Evolutionary conservation across 2,329 filamentous ascomycete species (phyloP).

Genomic region (Laburnicola sp.): DNA sequence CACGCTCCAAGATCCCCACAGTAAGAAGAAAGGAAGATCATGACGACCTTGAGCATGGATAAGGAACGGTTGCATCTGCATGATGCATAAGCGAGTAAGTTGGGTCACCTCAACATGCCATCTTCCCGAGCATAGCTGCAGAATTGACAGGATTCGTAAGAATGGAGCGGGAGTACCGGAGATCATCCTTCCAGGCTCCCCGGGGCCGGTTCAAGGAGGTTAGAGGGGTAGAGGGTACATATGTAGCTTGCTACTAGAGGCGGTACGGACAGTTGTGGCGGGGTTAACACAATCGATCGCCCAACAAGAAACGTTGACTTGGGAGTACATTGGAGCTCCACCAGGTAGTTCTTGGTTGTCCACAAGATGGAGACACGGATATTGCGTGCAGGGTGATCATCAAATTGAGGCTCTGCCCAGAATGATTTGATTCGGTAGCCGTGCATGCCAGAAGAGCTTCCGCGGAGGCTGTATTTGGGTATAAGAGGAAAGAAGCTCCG

Average conservation of each 20-base stretch:
- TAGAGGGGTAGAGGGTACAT: not conserved
- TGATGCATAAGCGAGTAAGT: conserved; percentile 22
- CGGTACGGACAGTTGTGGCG: not conserved
- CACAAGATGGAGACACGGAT: not conserved
- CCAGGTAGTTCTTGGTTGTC: not conserved
- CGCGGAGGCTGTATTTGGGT: not conserved
- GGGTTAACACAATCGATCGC: not conserved
- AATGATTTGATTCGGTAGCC: not conserved
- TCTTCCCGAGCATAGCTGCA: not conserved
- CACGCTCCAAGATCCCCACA: conserved; percentile 23
- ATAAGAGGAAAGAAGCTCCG: not conserved
- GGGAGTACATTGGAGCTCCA: conserved; percentile 2
- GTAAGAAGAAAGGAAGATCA: conserved; percentile 17
- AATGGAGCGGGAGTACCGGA: not conserved
- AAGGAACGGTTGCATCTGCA: conserved; percentile 13
- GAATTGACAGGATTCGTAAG: not conserved
- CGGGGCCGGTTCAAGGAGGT: not conserved
- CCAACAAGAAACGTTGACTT: conserved; percentile 1
- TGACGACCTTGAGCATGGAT: conserved; percentile 19
- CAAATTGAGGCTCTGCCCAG: conserved; percentile 1
- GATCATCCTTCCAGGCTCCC: not conserved
- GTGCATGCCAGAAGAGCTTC: conserved; percentile 1
- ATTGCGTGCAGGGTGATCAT: conserved; percentile 7
- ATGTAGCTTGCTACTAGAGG: not conserved
- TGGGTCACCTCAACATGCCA: conserved; percentile 6